phyloP scores from a whole-genome alignment of 139 green algal species.

The Parachlorella kessleri region DNA sequence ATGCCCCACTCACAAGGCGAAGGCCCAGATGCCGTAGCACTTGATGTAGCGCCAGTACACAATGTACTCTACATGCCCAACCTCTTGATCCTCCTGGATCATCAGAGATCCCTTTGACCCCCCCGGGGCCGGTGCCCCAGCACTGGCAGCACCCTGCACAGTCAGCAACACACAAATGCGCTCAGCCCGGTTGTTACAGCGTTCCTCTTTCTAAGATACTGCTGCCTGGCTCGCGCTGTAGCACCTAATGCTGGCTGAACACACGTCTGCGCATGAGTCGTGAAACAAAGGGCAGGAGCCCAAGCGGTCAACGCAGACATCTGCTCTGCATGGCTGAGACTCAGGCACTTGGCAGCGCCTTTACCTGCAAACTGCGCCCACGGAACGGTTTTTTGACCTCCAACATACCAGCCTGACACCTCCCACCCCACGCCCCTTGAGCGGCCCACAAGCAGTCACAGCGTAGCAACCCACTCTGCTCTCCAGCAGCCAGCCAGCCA shows the following conservation, averaged over 20 bases:
- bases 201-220: neutral
- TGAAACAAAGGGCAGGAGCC: no score
- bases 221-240: neutral
- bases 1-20: neutral
- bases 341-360: neutral
- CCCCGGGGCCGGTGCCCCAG: neutral
- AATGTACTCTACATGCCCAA: constrained; percentile 13
- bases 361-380: neutral
- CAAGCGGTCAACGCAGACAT: no score
- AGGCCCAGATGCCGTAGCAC: constrained; percentile 40
- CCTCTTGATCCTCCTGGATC: constrained; percentile 43
- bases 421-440: no score
- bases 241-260: neutral
- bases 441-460: no score
- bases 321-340: neutral
- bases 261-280: neutral
- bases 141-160: neutral
- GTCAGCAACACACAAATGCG: neutral
- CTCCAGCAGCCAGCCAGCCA: no score
- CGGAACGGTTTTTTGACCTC: no score
- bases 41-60: constrained; percentile 48
- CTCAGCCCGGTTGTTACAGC: neutral
- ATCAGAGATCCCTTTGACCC: constrained; percentile 39
- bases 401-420: no score
- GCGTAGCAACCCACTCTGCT: no score